phyloP scores from a whole-genome alignment of 768 basidiomycete genomes.

The Pulveroboletus sp. region DNA sequence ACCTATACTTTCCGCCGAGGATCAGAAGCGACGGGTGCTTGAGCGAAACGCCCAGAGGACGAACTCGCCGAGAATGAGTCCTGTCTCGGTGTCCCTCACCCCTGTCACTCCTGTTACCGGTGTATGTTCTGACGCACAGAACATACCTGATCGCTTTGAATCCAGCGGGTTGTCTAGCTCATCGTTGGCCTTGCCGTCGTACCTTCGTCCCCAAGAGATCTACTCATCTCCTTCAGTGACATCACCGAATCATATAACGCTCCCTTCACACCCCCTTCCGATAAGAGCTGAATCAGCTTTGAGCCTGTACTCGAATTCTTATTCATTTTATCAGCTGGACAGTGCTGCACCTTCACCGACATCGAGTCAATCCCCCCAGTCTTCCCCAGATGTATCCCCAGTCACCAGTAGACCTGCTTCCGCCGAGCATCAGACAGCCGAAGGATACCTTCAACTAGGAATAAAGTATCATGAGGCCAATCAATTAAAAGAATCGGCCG shows the following conservation, averaged over 20 bases:
- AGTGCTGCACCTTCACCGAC: slow-evolving; percentile 42
- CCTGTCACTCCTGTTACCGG: slow-evolving; percentile 25
- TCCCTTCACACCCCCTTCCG: slow-evolving; percentile 34
- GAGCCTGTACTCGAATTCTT: slow-evolving; percentile 51
- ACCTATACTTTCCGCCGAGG: slow-evolving; percentile 34
- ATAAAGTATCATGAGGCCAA: slow-evolving; percentile 77
- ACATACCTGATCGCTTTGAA: not conserved
- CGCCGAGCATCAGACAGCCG: slow-evolving; percentile 39
- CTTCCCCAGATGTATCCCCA: slow-evolving; percentile 15
- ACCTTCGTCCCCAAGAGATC: slow-evolving; percentile 17
- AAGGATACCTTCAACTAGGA: slow-evolving; percentile 70
- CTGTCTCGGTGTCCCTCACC: slow-evolving; percentile 1
- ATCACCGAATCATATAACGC: slow-evolving; percentile 8
- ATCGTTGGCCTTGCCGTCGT: not conserved
- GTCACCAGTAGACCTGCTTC: slow-evolving; percentile 15
- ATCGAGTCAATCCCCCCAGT: slow-evolving; percentile 12
- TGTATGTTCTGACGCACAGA: slow-evolving; percentile 4
- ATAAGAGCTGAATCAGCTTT: slow-evolving; percentile 35
- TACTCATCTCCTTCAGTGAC: slow-evolving; percentile 14
- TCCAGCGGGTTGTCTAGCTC: not conserved
- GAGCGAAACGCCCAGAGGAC: slow-evolving; percentile 52
- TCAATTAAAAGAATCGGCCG: slow-evolving; percentile 60
- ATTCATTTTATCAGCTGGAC: slow-evolving; percentile 64
- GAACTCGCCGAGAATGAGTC: slow-evolving; percentile 27
- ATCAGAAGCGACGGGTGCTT: slow-evolving; percentile 42